Evolutionary conservation across 2,329 filamentous ascomycete genomes (phyloP).

Genomic region (Curvularia sp.): DNA sequence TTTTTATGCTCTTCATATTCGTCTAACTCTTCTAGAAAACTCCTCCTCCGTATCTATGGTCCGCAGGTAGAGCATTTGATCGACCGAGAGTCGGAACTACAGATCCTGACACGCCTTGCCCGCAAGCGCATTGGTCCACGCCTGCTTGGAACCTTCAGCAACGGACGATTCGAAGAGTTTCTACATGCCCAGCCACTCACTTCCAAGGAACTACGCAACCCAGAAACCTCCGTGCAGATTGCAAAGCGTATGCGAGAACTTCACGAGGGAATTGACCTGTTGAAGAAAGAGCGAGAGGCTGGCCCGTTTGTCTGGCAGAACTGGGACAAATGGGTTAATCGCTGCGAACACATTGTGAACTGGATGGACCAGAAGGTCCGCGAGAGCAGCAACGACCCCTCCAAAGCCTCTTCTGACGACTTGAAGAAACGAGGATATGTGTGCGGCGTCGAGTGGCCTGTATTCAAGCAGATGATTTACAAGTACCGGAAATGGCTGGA

Average conservation of each 20-base stretch:
- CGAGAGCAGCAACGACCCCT: slow-evolving; percentile 33
- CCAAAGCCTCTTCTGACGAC: slow-evolving; percentile 53
- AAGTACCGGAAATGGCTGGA: slow-evolving; percentile 80
- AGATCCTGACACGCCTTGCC: slow-evolving; percentile 82
- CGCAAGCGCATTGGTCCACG: slow-evolving; percentile 93
- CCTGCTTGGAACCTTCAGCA: slow-evolving; percentile 88
- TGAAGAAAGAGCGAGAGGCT: slow-evolving; percentile 75
- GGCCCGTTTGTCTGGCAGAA: slow-evolving; percentile 89
- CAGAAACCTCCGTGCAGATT: slow-evolving; percentile 88
- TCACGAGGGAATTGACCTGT: slow-evolving; percentile 88
- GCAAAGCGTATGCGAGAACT: slow-evolving; percentile 97
- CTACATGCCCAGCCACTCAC: slow-evolving; percentile 85
- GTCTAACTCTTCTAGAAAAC: slow-evolving; percentile 62
- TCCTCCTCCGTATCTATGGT: slow-evolving; percentile 90
- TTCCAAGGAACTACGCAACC: slow-evolving; percentile 74
- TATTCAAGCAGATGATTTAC: slow-evolving; percentile 76
- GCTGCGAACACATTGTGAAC: slow-evolving; percentile 66
- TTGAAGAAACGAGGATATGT: slow-evolving; percentile 78
- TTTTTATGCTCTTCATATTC: background rate
- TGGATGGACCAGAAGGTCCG: slow-evolving; percentile 69
- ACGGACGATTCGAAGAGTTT: slow-evolving; percentile 95
- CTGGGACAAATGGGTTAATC: slow-evolving; percentile 89
- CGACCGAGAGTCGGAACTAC: slow-evolving; percentile 87
- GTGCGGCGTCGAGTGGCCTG: slow-evolving; percentile 82
- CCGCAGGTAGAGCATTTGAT: slow-evolving; percentile 96